Base-by-base conservation (phyloP, 2,329 filamentous ascomycete genomes). In the Penicillium sp. region DNA sequence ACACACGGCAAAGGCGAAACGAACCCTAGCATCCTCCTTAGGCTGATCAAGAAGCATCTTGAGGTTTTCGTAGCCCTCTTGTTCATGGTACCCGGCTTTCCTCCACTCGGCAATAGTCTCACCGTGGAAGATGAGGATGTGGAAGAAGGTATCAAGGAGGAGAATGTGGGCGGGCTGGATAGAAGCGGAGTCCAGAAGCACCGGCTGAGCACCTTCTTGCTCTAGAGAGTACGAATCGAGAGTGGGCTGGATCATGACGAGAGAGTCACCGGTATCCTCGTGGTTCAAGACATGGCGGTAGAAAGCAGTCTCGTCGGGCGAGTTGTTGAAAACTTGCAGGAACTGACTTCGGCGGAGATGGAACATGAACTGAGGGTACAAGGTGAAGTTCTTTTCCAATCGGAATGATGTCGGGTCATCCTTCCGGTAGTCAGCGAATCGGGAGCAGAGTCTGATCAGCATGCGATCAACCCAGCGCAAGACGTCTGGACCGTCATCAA, bases 281-380 rank as follows among this genome's bases (percentile, higher is more conserved):
- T 97, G 92, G 73, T 97, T 96, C 61, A 99, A 82, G 3, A 99
- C 92, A 71, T 99, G 94, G 59, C 94, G 85, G 73, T 97, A 96
- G 77, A 99, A 99, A n/a, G 94, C 94, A 24, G 94, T 99, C 77
- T 99, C 94, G 68, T 99, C 94, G 8, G 94, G 94, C 0, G 93
- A 97, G 76, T 97, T 99, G 81, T 99, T 99, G 84, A 99, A 99
- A 55, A 99, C 92, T 72, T 99, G 94, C 62, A 99, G 77, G 81
- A 99, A 99, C 75, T 97, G 94, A 76, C 92, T 96, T 75, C 94
- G 86, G 66, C 94, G 89, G 59, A 99, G 83, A 75, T 99, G 94
- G 82, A 99, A 99, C 94, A 99, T 99, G 78, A 99, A 99, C 73
- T 99, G 94, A 26, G 94, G 94, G 71, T 99, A 99, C 16, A 99